Evolutionary conservation across 495 filamentous ascomycete species (phyloP), one percentile per base, ranked within the genome.

Genomic region (Trichoderma orchidacearum): DNA sequence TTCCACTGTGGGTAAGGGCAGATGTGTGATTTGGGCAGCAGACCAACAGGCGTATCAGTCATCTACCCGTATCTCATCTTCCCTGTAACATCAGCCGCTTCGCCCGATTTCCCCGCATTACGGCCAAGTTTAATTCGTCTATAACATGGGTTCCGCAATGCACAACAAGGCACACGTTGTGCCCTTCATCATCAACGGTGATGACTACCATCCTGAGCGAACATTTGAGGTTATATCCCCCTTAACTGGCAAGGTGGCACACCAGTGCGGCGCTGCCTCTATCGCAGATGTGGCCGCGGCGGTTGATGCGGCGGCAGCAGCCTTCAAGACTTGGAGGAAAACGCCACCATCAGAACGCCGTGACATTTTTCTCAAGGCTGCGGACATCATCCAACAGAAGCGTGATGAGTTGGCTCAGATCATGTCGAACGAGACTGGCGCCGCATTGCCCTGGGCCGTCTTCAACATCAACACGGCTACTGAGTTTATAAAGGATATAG

Each of bases 181-280:
- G 21, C 89, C 89, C 35, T 83, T 93, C 61, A 75, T 85, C 55
- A 86, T 92, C 71, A 81, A 84, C 60, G 85, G 85, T 69, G 74
- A 85, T 64, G 83, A 87, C 56, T 68, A 81, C 54, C 71, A 73
- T 50, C 80, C 80, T 25, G 63, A 77, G 9, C 74, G 73, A 52
- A 83, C 78, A 17, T 92, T 88, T 71, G 74, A 82, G 41, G 81
- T 95, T 52, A 69, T 70, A 55, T 82, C 75, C 52, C 90, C 90
- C 6, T 70, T 72, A 4, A 82, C 83, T 5, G 78, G 78, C 56
- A 71, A 85, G 61, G 64, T 80, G 1, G 65, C 87, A 13, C 81
- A 86, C 66, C 64, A 76, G 56, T 78, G 78, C 59, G 77, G 81
- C 51, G 75, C 80, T 38, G 87, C 85, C 27, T 79, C 81, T 1